Conservation (phyloP, 192 early-diverging fungal genomes). For the Mortierella claussenii region DNA sequence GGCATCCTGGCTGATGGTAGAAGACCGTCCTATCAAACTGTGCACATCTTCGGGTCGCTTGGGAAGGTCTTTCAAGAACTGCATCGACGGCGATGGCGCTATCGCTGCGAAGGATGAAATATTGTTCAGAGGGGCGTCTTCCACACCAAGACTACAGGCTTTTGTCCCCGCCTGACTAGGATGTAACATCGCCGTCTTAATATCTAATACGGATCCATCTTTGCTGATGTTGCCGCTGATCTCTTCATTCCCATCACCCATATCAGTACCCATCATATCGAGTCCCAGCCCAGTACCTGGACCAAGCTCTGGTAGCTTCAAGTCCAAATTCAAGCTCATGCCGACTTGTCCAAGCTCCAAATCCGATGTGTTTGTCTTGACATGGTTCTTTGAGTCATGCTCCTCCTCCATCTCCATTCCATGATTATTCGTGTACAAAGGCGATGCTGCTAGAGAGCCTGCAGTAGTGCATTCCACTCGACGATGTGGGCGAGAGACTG, state of each 20-base stretch:
- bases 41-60: constrained; percentile 9
- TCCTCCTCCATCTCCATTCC: not conserved
- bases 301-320: constrained; percentile 28
- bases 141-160: constrained; percentile 5
- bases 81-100: not conserved
- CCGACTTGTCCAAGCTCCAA: constrained; percentile 29
- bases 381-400: constrained; percentile 2
- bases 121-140: no score
- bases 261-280: not conserved
- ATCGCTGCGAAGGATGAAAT: constrained; percentile 20
- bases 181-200: not conserved
- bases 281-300: constrained; percentile 8
- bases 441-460: not conserved
- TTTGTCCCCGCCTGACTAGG: not conserved
- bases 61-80: no score
- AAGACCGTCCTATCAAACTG: constrained; percentile 17
- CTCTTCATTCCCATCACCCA: not conserved
- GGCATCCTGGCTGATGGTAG: constrained; percentile 21
- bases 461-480: constrained; percentile 10
- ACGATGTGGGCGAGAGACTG: constrained; percentile 20
- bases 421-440: not conserved
- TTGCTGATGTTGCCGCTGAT: not conserved
- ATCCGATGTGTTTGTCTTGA: constrained; percentile 19
- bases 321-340: constrained; percentile 14
- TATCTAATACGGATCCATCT: not conserved